Evolutionary conservation across 768 basidiomycete species (phyloP), one percentile per base, ranked within the genome.

Genomic region (Naematelia aurantialba): DNA sequence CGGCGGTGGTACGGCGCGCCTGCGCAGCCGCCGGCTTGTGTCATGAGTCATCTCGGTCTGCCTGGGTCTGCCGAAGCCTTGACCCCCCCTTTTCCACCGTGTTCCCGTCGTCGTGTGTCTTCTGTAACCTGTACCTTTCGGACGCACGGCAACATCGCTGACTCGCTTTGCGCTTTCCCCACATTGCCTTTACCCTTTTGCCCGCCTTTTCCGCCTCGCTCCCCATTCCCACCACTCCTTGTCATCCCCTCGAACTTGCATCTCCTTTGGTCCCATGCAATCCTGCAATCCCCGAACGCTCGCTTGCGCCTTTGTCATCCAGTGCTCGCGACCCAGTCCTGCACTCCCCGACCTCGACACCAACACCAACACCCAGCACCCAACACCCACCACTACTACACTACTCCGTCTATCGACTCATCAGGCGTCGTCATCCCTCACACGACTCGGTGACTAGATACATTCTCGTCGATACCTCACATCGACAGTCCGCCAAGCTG

Each of bases 261-360:
- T n/a, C n/a, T n/a, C n/a, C n/a, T n/a, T n/a, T n/a, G n/a, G n/a
- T n/a, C n/a, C n/a, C n/a, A n/a, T n/a, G n/a, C n/a, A n/a, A n/a
- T n/a, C n/a, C n/a, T n/a, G n/a, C n/a, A n/a, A n/a, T n/a, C n/a
- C n/a, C n/a, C n/a, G n/a, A n/a, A n/a, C n/a, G n/a, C n/a, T n/a
- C n/a, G n/a, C n/a, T n/a, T n/a, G n/a, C n/a, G n/a, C 34, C 8
- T 31, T 52, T 17, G 34, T 30, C 30, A 17, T 26, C 3, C 52
- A 52, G 52, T 34, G 75, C 73, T 76, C 75, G 75, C 75, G 75
- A 76, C 75, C 75, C 75, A 69, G 55, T 69, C 75, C 75, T 66
- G 75, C 71, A 67, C 56, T 57, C 53, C 54, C 57, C 62, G n/a
- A n/a, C n/a, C n/a, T n/a, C 60, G 56, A 54, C 59, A 45, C 52